These are phyloP conservation scores for Beta vulgaris DNA, from an alignment of 148 eudicot genomes.

Conservation along the genomic window DNA sequence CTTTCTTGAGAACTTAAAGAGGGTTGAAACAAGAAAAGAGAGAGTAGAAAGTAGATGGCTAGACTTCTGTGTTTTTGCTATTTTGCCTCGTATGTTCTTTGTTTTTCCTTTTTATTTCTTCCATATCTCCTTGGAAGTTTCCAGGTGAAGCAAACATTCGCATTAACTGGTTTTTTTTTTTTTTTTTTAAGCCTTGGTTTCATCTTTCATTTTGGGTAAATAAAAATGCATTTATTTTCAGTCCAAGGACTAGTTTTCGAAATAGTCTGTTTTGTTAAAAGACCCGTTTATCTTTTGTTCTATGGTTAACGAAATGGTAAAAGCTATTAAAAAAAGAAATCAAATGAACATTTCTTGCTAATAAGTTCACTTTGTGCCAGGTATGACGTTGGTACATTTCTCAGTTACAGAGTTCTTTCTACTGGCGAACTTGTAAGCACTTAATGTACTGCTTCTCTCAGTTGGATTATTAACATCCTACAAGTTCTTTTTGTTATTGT, in stretches of 20 bases:
- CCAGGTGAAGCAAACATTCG: background rate
- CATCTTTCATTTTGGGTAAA: background rate
- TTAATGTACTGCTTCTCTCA: constrained; percentile 8
- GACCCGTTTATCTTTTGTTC: background rate
- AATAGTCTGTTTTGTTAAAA: background rate
- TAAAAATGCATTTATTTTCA: background rate
- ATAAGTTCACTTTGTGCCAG: constrained; percentile 40
- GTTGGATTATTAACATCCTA: constrained; percentile 1
- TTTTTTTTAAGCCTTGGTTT: background rate
- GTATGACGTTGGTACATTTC: constrained; percentile 83
- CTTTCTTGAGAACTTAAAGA: background rate
- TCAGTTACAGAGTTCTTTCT: constrained; percentile 53
- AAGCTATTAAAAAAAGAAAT: background rate
- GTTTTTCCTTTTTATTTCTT: background rate
- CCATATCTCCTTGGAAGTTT: too few species aligned
- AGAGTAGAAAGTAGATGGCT: background rate
- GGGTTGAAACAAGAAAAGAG: background rate
- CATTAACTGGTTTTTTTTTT: background rate
- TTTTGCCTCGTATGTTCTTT: background rate
- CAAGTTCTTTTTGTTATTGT: background rate
- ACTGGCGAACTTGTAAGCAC: constrained; percentile 80
- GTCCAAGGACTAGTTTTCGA: background rate
- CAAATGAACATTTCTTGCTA: background rate
- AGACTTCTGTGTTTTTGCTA: background rate
- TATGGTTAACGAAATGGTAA: constrained; percentile 3